A percentile compares a stretch with the other conserved stretches of the same genome.
phyloP scores from a whole-genome alignment of 768 basidiomycete genomes.

The Boletus barrowsii region DNA sequence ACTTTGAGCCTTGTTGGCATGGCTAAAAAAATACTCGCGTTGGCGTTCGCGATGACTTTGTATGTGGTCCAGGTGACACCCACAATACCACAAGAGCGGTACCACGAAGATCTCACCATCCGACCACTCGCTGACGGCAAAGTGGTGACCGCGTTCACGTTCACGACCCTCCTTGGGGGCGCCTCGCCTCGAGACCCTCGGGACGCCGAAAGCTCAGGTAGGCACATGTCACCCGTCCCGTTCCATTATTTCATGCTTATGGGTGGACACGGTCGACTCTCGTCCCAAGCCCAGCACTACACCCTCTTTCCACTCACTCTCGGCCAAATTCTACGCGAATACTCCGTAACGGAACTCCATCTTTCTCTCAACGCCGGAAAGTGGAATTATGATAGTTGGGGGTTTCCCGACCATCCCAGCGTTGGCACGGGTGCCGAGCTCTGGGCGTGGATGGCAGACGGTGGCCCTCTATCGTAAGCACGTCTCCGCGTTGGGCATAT shows the following conservation, averaged over 20 bases:
- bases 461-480: constrained; percentile 47
- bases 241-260: not conserved
- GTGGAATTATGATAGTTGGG: constrained; percentile 88
- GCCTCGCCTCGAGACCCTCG: constrained; percentile 55
- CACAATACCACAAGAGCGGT: constrained; percentile 29
- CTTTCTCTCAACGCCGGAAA: constrained; percentile 88
- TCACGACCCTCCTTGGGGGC: constrained; percentile 60
- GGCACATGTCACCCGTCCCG: constrained; percentile 30
- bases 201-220: constrained; percentile 44
- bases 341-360: constrained; percentile 84
- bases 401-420: constrained; percentile 69
- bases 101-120: constrained; percentile 50
- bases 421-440: constrained; percentile 87
- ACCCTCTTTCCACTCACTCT: constrained; percentile 82
- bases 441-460: constrained; percentile 89
- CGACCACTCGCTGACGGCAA: constrained; percentile 77
- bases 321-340: constrained; percentile 82
- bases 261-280: not conserved
- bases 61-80: constrained; percentile 7
- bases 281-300: constrained; percentile 72
- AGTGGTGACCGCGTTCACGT: constrained; percentile 77
- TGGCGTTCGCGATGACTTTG: constrained; percentile 8
- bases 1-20: not conserved
- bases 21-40: constrained; percentile 1
- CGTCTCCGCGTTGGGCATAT: not conserved